Evolutionary conservation across 352 stramenopile genomes (phyloP).

Genomic region (Globisporangium orthogonon): DNA sequence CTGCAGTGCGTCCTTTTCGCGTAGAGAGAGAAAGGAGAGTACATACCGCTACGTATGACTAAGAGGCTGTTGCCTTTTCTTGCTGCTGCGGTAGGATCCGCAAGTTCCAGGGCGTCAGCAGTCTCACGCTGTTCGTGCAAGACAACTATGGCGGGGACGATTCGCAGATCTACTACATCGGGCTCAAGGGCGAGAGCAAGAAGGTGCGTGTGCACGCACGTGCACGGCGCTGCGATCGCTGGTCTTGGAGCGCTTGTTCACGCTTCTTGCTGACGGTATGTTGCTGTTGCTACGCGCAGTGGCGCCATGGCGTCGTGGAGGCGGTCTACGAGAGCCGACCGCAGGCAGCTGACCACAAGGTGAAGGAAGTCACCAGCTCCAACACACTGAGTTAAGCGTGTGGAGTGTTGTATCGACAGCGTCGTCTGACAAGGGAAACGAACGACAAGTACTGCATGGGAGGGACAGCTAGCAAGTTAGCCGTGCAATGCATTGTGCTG

Average conservation of each 20-base stretch:
- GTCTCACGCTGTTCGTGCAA: slow-evolving; percentile 73
- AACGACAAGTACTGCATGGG: not conserved
- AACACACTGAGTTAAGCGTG: slow-evolving; percentile 44
- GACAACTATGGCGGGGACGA: slow-evolving; percentile 68
- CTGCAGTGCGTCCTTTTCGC: slow-evolving; percentile 40
- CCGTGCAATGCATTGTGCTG: slow-evolving; percentile 12
- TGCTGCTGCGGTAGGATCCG: slow-evolving; percentile 36
- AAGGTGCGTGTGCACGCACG: slow-evolving; percentile 37
- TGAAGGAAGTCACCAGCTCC: slow-evolving; percentile 40
- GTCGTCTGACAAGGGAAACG: not conserved
- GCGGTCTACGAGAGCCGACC: slow-evolving; percentile 79
- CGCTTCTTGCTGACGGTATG: no score
- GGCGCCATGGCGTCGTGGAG: slow-evolving; percentile 79
- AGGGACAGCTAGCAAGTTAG: not conserved
- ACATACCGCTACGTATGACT: not conserved
- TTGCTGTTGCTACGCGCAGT: slow-evolving; percentile 32
- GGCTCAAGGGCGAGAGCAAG: slow-evolving; percentile 81
- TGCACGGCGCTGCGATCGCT: not conserved
- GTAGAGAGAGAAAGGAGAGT: no score
- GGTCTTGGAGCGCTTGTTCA: not conserved
- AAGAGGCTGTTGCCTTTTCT: not conserved
- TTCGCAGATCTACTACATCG: slow-evolving; percentile 83
- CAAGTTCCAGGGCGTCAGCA: slow-evolving; percentile 85
- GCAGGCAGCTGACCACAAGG: slow-evolving; percentile 71
- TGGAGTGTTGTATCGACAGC: not conserved